phyloP scores from a whole-genome alignment of 2,329 filamentous ascomycete genomes.

The Tympanopsis confertula region DNA sequence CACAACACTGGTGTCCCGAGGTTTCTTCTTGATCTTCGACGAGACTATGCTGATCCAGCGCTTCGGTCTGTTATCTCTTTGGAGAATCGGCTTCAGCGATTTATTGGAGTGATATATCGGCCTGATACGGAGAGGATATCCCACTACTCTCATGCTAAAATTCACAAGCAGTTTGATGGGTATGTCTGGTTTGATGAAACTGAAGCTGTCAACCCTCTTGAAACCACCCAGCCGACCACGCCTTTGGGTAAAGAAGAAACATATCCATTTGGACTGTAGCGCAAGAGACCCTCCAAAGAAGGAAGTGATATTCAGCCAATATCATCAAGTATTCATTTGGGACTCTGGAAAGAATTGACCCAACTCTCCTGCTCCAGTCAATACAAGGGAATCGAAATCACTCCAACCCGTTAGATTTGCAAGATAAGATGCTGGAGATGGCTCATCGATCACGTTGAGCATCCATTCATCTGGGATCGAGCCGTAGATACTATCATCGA shows the following conservation, averaged over 20 bases:
- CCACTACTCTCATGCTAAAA: conserved; percentile 31
- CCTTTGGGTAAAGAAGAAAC: conserved; percentile 30
- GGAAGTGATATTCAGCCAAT: no score
- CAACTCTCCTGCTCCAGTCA: no score
- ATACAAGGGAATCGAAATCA: no score
- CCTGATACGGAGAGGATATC: conserved; percentile 34
- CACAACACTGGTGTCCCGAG: conserved; percentile 29
- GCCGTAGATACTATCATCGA: no score
- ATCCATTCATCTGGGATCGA: no score
- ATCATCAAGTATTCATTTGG: no score
- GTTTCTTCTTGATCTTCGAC: conserved; percentile 33
- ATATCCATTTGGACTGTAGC: conserved; percentile 36
- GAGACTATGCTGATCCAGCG: conserved; percentile 16
- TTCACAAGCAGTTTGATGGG: conserved; percentile 35
- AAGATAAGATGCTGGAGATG: no score
- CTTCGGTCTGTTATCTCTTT: conserved; percentile 19
- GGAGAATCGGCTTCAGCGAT: conserved; percentile 28
- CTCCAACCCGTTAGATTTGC: no score
- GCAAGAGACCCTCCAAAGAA: no score
- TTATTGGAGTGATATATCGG: conserved; percentile 39
- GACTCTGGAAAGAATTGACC: no score
- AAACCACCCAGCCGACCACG: conserved; percentile 28
- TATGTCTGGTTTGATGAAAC: conserved; percentile 36
- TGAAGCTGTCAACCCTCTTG: conserved; percentile 28
- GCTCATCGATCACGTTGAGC: no score